These are phyloP conservation scores for Chlamydomonas sp. DNA, from an alignment of 139 green algal genomes.

Conservation along the genomic window DNA sequence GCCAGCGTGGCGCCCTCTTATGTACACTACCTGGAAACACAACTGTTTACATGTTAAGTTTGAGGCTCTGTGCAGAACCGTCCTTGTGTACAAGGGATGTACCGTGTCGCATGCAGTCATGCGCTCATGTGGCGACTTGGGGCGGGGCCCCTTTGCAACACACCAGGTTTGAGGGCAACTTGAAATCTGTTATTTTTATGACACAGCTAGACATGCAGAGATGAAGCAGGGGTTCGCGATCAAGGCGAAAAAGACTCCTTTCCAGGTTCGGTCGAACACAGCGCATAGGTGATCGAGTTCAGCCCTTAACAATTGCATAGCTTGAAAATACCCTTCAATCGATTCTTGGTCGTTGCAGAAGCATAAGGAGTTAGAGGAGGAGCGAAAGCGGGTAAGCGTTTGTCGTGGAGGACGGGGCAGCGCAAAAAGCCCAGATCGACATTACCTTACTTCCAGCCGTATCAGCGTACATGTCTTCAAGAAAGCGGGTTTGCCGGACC, in stretches of 20 bases:
- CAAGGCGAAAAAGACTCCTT: conserved; percentile 90
- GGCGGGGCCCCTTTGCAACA: background rate
- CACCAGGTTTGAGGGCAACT: background rate
- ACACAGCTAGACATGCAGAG: background rate
- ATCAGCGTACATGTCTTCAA: background rate
- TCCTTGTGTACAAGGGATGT: background rate
- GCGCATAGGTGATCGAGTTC: background rate
- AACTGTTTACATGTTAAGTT: background rate
- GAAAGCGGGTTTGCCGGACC: background rate
- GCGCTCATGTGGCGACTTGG: background rate
- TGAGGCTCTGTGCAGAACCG: background rate
- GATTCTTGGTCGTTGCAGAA: conserved; percentile 60
- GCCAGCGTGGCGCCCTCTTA: no score
- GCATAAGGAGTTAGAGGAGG: conserved; percentile 90
- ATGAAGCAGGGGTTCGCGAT: conserved; percentile 57
- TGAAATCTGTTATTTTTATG: background rate
- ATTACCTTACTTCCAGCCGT: background rate
- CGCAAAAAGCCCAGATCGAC: background rate
- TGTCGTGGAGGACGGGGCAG: background rate
- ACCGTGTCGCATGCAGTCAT: background rate
- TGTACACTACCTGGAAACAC: background rate
- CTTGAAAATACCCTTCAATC: background rate
- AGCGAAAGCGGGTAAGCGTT: conserved; percentile 77
- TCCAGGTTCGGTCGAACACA: conserved; percentile 56
- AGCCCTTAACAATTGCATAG: background rate